phyloP scores from a whole-genome alignment of 208 protist genomes.

The Phytomonas sp. region DNA sequence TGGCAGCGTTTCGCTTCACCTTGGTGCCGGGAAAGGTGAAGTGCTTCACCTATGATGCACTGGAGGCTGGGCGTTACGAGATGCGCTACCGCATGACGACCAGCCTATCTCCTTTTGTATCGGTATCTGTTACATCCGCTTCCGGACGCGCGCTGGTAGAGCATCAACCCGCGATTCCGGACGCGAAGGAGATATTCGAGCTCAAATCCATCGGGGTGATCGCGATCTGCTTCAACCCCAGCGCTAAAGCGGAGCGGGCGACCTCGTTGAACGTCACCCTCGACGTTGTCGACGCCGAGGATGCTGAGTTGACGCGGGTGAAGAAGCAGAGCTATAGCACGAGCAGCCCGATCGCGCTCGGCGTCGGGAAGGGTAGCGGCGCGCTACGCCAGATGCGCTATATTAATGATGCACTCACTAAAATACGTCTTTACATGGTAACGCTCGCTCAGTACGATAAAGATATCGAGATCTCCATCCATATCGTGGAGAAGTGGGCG shows the following conservation, averaged over 20 bases:
- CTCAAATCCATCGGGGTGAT: constrained; percentile 26
- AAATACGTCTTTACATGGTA: constrained; percentile 20
- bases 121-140: constrained; percentile 42
- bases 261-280: constrained; percentile 53
- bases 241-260: constrained; percentile 29
- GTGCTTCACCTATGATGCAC: constrained; percentile 56
- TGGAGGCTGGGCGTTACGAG: constrained; percentile 48
- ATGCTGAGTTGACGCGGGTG: constrained; percentile 59
- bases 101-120: constrained; percentile 54
- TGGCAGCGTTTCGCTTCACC: constrained; percentile 53
- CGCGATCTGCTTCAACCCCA: constrained; percentile 65
- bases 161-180: constrained; percentile 35
- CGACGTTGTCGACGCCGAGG: constrained; percentile 52
- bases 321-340: constrained; percentile 62
- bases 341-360: constrained; percentile 45
- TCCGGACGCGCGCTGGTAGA: constrained; percentile 40
- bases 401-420: constrained; percentile 26
- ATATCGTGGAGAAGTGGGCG: constrained; percentile 32
- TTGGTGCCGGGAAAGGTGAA: constrained; percentile 37
- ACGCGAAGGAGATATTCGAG: constrained; percentile 42
- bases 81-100: constrained; percentile 64
- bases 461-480: constrained; percentile 37
- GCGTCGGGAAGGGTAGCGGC: constrained; percentile 41
- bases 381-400: constrained; percentile 59
- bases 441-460: constrained; percentile 28